Percentiles rank a stretch among this genome's conserved stretches.
phyloP scores from a whole-genome alignment of 2,329 filamentous ascomycete species.

The Dothistroma pini region DNA sequence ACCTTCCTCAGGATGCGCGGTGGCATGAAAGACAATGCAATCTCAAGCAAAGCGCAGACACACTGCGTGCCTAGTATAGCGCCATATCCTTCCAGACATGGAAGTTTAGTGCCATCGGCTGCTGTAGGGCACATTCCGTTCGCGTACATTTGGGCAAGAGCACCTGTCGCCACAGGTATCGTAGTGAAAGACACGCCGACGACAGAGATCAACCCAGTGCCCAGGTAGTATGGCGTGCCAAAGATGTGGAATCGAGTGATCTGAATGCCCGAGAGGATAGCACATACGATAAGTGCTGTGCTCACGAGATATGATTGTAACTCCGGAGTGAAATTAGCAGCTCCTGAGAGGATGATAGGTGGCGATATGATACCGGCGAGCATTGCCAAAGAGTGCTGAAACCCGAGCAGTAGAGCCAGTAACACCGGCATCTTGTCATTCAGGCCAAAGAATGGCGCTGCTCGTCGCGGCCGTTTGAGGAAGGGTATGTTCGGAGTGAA shows the following conservation, averaged over 20 bases:
- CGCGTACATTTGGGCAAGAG: slow-evolving; percentile 71
- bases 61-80: slow-evolving; percentile 64
- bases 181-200: slow-evolving; percentile 75
- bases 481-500: slow-evolving; percentile 82
- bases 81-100: slow-evolving; percentile 74
- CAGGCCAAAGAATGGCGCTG: slow-evolving; percentile 81
- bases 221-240: slow-evolving; percentile 68
- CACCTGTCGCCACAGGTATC: slow-evolving; percentile 69
- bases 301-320: slow-evolving; percentile 75
- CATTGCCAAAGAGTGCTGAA: slow-evolving; percentile 79
- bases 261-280: slow-evolving; percentile 69
- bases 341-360: slow-evolving; percentile 66
- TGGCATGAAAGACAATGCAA: slow-evolving; percentile 70
- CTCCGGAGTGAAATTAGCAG: slow-evolving; percentile 59
- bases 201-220: slow-evolving; percentile 76
- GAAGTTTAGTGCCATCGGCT: slow-evolving; percentile 61
- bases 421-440: slow-evolving; percentile 74
- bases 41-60: slow-evolving; percentile 57
- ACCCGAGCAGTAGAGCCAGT: slow-evolving; percentile 68
- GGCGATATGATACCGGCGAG: slow-evolving; percentile 66
- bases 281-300: slow-evolving; percentile 73
- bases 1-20: slow-evolving; percentile 61
- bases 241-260: slow-evolving; percentile 73
- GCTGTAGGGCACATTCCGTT: slow-evolving; percentile 64
- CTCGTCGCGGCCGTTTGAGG: slow-evolving; percentile 58